Evolutionary conservation across 176 grass and related monocot genomes (phyloP).

Genomic region (Phoenix roebelenii): DNA sequence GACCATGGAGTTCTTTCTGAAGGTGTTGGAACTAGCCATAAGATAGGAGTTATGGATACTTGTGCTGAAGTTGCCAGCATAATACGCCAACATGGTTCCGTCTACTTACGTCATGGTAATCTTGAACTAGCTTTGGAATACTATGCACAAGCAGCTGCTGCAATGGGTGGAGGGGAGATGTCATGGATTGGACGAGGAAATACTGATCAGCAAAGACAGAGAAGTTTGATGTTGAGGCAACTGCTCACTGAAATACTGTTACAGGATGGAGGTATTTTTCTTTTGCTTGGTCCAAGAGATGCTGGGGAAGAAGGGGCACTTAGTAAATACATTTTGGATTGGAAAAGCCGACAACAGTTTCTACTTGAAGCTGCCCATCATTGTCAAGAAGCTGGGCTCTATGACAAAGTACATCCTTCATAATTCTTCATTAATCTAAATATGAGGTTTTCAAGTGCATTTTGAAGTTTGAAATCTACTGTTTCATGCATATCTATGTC

Average conservation of each 20-base stretch:
- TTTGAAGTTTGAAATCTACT: too few species aligned
- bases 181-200: slow-evolving; percentile 57
- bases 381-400: slow-evolving; percentile 83
- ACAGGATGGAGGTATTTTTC: slow-evolving; percentile 69
- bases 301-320: slow-evolving; percentile 85
- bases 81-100: slow-evolving; percentile 79
- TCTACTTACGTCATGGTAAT: slow-evolving; percentile 72
- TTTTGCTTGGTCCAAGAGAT: slow-evolving; percentile 86
- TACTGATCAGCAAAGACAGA: slow-evolving; percentile 66
- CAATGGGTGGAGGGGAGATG: slow-evolving; percentile 80
- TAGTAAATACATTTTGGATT: slow-evolving; percentile 84
- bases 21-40: slow-evolving; percentile 46
- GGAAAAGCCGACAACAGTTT: slow-evolving; percentile 62
- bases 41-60: slow-evolving; percentile 88
- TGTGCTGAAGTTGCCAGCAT: slow-evolving; percentile 78
- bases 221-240: slow-evolving; percentile 83
- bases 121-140: slow-evolving; percentile 83
- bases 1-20: slow-evolving; percentile 73
- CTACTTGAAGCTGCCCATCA: slow-evolving; percentile 79
- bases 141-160: slow-evolving; percentile 82
- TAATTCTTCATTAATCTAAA: too few species aligned
- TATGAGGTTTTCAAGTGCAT: too few species aligned
- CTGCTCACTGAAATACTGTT: slow-evolving; percentile 85
- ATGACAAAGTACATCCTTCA: slow-evolving; percentile 56
- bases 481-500: too few species aligned